A percentile compares a stretch with the other conserved stretches of the same genome.
These are phyloP conservation scores for Corynascus novoguineensis DNA, from an alignment of 495 filamentous ascomycete species.

Conservation along the genomic window DNA sequence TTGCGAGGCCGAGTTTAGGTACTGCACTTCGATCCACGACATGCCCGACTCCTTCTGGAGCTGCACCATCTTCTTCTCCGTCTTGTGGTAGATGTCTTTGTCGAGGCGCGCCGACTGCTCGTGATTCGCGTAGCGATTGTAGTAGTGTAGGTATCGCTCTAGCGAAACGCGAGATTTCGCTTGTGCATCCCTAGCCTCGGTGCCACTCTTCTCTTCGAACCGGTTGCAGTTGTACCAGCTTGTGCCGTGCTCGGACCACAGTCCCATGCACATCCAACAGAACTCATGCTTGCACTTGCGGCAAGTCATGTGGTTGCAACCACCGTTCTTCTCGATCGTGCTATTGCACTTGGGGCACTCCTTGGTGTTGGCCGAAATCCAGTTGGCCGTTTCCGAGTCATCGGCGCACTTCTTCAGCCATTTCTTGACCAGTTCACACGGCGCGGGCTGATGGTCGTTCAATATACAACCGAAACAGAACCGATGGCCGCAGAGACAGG, in stretches of 20 bases:
- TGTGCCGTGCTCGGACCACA: conserved; percentile 98
- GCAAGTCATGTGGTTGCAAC: conserved; percentile 99
- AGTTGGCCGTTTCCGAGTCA: conserved; percentile 97
- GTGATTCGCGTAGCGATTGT: conserved; percentile 97
- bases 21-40: conserved; percentile 99
- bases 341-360: conserved; percentile 94
- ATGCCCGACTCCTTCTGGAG: conserved; percentile 88
- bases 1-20: conserved; percentile 86
- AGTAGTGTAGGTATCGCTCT: conserved; percentile 95
- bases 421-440: conserved; percentile 84
- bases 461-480: conserved; percentile 98
- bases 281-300: conserved; percentile 98
- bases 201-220: conserved; percentile 91
- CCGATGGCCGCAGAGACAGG: conserved; percentile 71
- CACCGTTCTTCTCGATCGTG: conserved; percentile 98
- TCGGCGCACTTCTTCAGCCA: conserved; percentile 99
- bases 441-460: conserved; percentile 87
- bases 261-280: conserved; percentile 99
- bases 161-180: conserved; percentile 82
- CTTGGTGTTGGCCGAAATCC: conserved; percentile 98
- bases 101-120: conserved; percentile 96
- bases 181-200: conserved; percentile 83
- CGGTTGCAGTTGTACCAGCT: conserved; percentile 99
- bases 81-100: conserved; percentile 92
- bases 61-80: conserved; percentile 97